Conservation (phyloP, 768 basidiomycete genomes). For the Crucibulum laeve region DNA sequence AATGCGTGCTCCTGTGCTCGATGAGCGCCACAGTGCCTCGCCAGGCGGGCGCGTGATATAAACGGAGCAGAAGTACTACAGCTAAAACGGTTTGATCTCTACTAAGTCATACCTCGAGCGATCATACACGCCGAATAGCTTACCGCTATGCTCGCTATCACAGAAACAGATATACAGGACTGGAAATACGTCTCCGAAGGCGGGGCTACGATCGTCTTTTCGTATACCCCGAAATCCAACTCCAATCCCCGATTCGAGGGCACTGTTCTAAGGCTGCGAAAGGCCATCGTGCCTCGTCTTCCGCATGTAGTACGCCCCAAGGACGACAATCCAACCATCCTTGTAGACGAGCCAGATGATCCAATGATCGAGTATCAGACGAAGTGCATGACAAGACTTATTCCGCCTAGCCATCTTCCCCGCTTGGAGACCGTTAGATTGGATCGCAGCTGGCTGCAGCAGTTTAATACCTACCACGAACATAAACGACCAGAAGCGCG, state of each 20-base stretch:
- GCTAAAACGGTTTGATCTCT: no score
- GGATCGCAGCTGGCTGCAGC: slow-evolving; percentile 54
- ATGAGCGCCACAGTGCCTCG: no score
- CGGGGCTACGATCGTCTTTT: slow-evolving; percentile 87
- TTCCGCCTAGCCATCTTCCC: slow-evolving; percentile 60
- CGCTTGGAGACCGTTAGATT: slow-evolving; percentile 46
- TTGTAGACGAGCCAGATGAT: slow-evolving; percentile 28
- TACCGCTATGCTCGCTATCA: slow-evolving; percentile 19
- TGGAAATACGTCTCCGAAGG: slow-evolving; percentile 93
- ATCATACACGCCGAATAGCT: not conserved
- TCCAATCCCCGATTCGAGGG: slow-evolving; percentile 46
- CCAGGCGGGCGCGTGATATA: no score
- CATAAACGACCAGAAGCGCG: slow-evolving; percentile 52
- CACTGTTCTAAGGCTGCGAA: slow-evolving; percentile 76
- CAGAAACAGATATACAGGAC: slow-evolving; percentile 37
- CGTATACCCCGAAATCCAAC: slow-evolving; percentile 69
- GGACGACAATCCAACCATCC: not conserved
- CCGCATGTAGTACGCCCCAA: not conserved
- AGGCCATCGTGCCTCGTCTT: slow-evolving; percentile 27
- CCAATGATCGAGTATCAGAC: slow-evolving; percentile 52
- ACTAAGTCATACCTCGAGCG: not conserved
- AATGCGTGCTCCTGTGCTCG: no score
- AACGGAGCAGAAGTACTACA: no score
- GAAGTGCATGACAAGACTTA: slow-evolving; percentile 57
- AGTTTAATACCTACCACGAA: slow-evolving; percentile 43